Evolutionary conservation across 2,329 filamentous ascomycete genomes (phyloP).

Genomic region (Cylindrodendrum hubeiense): DNA sequence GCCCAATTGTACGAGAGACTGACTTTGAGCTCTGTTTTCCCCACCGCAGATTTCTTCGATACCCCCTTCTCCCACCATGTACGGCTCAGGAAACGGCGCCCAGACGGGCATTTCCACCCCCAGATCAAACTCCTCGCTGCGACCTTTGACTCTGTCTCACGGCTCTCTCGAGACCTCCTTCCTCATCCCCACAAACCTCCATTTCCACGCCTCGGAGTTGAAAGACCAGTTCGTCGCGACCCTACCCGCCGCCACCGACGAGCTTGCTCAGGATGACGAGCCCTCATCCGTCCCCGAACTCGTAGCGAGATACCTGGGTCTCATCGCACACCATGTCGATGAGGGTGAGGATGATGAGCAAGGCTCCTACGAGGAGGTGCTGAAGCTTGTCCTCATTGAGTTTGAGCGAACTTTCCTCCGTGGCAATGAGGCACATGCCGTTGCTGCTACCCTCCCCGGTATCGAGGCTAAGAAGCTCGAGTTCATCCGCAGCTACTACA

Average conservation of each 20-base stretch:
- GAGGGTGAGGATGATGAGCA: slow-evolving; percentile 91
- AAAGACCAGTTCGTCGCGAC: slow-evolving; percentile 90
- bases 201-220: slow-evolving; percentile 95
- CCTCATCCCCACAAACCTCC: slow-evolving; percentile 92
- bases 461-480: slow-evolving; percentile 93
- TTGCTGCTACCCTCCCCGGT: slow-evolving; percentile 87
- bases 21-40: slow-evolving; percentile 27
- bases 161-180: slow-evolving; percentile 97
- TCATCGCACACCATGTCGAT: slow-evolving; percentile 88
- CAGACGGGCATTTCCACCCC: slow-evolving; percentile 98
- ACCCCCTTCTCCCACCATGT: slow-evolving; percentile 74
- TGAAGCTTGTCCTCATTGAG: slow-evolving; percentile 93
- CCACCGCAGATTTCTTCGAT: slow-evolving; percentile 53
- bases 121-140: slow-evolving; percentile 90
- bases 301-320: slow-evolving; percentile 93
- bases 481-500: slow-evolving; percentile 92
- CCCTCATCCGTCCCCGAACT: slow-evolving; percentile 96
- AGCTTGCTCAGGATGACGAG: slow-evolving; percentile 97
- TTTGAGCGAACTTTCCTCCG: slow-evolving; percentile 96
- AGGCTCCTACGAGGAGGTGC: slow-evolving; percentile 90
- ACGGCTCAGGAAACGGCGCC: slow-evolving; percentile 83
- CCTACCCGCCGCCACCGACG: slow-evolving; percentile 92
- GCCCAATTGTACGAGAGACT: slow-evolving; percentile 21
- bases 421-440: slow-evolving; percentile 95
- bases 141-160: slow-evolving; percentile 90